Conservation (phyloP, 2,329 filamentous ascomycete genomes). For the Trichophaea hybrida region DNA sequence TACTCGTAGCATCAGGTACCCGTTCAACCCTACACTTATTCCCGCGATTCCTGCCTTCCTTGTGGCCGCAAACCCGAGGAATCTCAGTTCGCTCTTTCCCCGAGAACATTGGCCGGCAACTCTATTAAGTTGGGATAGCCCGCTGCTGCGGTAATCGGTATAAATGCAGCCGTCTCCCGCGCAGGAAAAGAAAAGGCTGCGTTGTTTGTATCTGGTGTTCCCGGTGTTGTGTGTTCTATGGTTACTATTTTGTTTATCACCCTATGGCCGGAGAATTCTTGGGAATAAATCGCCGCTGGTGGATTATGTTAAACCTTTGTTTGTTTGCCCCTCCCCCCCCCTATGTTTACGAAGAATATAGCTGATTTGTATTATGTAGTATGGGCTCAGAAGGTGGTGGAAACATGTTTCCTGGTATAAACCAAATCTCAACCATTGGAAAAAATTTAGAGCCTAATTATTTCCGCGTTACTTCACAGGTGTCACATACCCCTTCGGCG, state of each 20-base stretch:
- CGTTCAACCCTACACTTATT: no score
- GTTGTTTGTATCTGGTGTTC: not conserved
- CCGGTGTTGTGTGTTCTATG: not conserved
- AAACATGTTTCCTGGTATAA: constrained; percentile 32
- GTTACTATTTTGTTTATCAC: not conserved
- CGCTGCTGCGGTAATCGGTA: no score
- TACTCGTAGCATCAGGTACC: no score
- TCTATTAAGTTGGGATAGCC: no score
- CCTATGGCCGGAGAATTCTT: not conserved
- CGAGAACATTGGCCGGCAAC: no score
- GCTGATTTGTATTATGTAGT: constrained; percentile 2
- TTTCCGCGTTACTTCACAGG: constrained; percentile 22
- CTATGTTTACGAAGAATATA: not conserved
- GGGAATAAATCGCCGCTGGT: not conserved
- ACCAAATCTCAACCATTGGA: no score
- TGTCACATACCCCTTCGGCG: constrained; percentile 35
- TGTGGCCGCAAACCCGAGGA: no score
- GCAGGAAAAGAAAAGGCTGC: not conserved
- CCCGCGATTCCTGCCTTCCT: no score
- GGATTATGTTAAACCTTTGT: constrained; percentile 15
- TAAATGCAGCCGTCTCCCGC: no score
- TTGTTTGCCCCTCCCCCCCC: not conserved
- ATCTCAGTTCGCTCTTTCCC: no score
- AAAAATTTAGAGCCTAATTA: no score
- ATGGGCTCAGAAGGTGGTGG: constrained; percentile 30